phyloP scores from a whole-genome alignment of 2,329 filamentous ascomycete species.

The Diplodia intermedia region DNA sequence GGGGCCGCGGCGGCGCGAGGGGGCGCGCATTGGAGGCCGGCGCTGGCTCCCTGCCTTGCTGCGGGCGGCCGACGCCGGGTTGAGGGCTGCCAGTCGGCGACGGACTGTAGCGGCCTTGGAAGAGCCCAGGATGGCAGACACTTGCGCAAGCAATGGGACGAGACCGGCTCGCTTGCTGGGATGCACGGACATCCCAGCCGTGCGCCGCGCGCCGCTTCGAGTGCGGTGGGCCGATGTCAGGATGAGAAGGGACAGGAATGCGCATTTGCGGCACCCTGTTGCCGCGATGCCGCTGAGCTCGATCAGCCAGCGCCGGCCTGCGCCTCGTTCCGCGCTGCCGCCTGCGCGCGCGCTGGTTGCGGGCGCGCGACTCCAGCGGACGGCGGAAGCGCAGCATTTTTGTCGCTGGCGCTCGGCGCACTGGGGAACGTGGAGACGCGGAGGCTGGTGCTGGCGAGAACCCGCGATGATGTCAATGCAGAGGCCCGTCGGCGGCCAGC shows the following conservation, averaged over 20 bases:
- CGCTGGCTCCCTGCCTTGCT: conserved; percentile 22
- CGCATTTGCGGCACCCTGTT: conserved; percentile 19
- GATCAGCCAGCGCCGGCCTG: conserved; percentile 18
- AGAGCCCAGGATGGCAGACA: conserved; percentile 21
- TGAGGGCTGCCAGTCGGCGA: conserved; percentile 10
- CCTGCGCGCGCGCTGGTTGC: conserved; percentile 12
- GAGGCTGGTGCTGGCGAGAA: conserved; percentile 17
- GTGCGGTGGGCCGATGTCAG: conserved; percentile 27
- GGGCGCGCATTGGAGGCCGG: not conserved
- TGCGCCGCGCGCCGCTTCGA: conserved; percentile 29
- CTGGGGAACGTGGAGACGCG: conserved; percentile 21
- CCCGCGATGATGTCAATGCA: conserved; percentile 28
- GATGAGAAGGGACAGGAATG: conserved; percentile 27
- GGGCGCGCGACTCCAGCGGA: not conserved
- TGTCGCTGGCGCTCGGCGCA: not conserved
- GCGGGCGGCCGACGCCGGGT: conserved; percentile 25
- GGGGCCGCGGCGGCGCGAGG: not conserved
- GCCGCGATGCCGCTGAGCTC: conserved; percentile 23
- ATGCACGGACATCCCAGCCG: conserved; percentile 24
- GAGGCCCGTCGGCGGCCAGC: conserved; percentile 10
- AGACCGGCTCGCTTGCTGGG: conserved; percentile 28
- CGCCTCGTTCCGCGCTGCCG: conserved; percentile 28
- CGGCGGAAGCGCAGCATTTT: not conserved
- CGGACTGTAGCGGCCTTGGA: conserved; percentile 28
- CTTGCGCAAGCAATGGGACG: conserved; percentile 17